Base-by-base conservation (phyloP, 1,284 basidiomycete species). In the Tylopilus sp. region DNA sequence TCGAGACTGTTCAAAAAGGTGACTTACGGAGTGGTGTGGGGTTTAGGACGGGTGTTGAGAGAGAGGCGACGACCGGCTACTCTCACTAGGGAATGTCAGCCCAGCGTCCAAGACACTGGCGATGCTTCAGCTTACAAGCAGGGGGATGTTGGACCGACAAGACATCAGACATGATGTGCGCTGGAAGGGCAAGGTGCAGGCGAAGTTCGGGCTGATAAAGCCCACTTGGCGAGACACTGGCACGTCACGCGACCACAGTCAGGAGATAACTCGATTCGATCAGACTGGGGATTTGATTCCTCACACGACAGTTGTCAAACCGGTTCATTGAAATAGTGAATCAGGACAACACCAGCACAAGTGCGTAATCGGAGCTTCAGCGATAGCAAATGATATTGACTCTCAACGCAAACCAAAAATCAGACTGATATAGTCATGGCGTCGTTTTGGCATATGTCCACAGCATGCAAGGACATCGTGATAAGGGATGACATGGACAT, bases 11-110 rank as follows among this genome's bases (percentile, higher is more conserved):
- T 9, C 6, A 32, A 19, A 2, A 29, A 29, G 6, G 6, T 29
- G 18, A 22, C 84, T 67, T 70, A 87, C 86, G 76, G 62, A 32
- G 76, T 59, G n/a, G 65, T 65, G 63, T 81, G 78, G 49, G 81
- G 74, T 71, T 81, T 83, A 68, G 79, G 79, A 60, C 79, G 82
- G 13, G 81, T 74, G 61, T 77, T 83, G 38, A 84, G 69, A 22
- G 90, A 91, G 57, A 88, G 82, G 32, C 90, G 86, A 41, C 89
- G 84, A 36, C 89, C 89, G 56, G 85, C 90, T 29, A 91, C 89
- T 80, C 87, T 90, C 70, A 89, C 90, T 91, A 68, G 29, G 39
- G 15, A 24, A 24, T 56, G 60, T 24, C 18, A 15, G 4, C 6
- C 49, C 47, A 60, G 47, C 7, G 13, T 38, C 57, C 51, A 64